A percentile compares a stretch with the other conserved stretches of the same genome.
These are phyloP conservation scores for Cyathus pygmaeus DNA, from an alignment of 1,284 basidiomycete species.

Conservation along the genomic window DNA sequence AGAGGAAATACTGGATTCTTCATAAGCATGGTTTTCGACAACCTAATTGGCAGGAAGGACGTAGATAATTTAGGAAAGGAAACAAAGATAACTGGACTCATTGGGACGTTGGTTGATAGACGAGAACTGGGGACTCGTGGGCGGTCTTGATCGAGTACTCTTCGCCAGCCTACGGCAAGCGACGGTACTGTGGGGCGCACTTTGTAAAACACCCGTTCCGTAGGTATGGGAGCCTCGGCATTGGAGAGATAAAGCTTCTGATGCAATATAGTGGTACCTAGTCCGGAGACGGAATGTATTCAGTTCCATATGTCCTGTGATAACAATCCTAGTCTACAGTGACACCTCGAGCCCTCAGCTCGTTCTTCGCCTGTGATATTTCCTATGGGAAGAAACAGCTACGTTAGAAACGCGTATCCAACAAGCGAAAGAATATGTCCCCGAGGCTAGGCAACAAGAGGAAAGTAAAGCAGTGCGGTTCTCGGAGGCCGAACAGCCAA, in stretches of 20 bases:
- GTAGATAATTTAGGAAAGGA: neutral
- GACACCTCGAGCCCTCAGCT: conserved; percentile 72
- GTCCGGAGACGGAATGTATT: neutral
- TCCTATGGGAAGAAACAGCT: conserved; percentile 51
- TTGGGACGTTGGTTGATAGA: neutral
- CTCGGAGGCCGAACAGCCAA: too few species aligned
- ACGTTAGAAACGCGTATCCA: conserved; percentile 5
- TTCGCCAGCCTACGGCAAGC: too few species aligned
- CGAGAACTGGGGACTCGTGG: too few species aligned
- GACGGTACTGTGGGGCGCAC: too few species aligned
- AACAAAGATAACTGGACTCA: neutral
- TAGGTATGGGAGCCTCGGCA: too few species aligned
- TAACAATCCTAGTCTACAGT: conserved; percentile 65
- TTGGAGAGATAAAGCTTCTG: too few species aligned
- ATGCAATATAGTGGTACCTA: neutral
- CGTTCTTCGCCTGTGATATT: conserved; percentile 76
- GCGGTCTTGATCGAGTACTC: too few species aligned
- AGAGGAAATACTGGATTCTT: neutral
- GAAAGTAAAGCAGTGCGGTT: too few species aligned
- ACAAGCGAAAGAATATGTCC: neutral
- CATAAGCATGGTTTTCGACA: neutral
- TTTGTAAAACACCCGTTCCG: too few species aligned
- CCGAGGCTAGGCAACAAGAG: too few species aligned
- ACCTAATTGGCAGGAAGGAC: too few species aligned
- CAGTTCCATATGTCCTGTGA: neutral